These are phyloP conservation scores for Aspergillus fumigatus DNA, from an alignment of 2,329 filamentous ascomycete genomes.

Conservation along the genomic window DNA sequence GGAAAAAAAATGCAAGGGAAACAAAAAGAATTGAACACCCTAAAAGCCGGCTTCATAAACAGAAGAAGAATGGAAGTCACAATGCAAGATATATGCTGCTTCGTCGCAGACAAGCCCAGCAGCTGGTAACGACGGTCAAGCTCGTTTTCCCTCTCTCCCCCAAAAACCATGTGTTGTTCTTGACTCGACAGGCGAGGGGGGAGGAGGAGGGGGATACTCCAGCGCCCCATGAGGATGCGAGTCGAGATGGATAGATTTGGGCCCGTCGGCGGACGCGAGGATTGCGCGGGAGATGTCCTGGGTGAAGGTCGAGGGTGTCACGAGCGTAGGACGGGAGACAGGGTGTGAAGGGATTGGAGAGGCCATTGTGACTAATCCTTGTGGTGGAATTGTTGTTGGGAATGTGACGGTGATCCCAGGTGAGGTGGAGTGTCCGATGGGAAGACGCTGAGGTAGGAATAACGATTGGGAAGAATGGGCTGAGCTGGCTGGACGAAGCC, in stretches of 20 bases:
- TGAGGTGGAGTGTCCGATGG: neutral
- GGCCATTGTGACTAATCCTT: slow-evolving; percentile 10
- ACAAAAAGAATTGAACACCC: neutral
- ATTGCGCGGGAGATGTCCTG: slow-evolving; percentile 39
- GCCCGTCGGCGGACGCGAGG: slow-evolving; percentile 28
- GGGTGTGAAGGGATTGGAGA: slow-evolving; percentile 14
- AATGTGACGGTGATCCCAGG: neutral
- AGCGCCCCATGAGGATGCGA: slow-evolving; percentile 20
- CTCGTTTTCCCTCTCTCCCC: slow-evolving; percentile 1
- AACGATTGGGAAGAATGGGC: neutral
- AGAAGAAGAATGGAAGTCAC: neutral
- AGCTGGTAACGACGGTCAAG: slow-evolving; percentile 1
- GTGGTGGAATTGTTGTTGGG: slow-evolving; percentile 1
- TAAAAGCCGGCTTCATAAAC: neutral
- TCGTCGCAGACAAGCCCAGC: neutral
- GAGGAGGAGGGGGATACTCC: slow-evolving; percentile 26
- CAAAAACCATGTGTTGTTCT: slow-evolving; percentile 8
- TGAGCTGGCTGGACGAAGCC: neutral
- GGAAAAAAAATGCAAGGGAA: neutral
- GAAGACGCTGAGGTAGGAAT: neutral
- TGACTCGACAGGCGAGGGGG: slow-evolving; percentile 27
- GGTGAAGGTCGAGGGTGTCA: slow-evolving; percentile 25
- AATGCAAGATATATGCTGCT: neutral
- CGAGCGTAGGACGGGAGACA: slow-evolving; percentile 13
- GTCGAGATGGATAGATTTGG: slow-evolving; percentile 28